Conservation (phyloP, 768 basidiomycete species). For the Wakefieldia striispora region DNA sequence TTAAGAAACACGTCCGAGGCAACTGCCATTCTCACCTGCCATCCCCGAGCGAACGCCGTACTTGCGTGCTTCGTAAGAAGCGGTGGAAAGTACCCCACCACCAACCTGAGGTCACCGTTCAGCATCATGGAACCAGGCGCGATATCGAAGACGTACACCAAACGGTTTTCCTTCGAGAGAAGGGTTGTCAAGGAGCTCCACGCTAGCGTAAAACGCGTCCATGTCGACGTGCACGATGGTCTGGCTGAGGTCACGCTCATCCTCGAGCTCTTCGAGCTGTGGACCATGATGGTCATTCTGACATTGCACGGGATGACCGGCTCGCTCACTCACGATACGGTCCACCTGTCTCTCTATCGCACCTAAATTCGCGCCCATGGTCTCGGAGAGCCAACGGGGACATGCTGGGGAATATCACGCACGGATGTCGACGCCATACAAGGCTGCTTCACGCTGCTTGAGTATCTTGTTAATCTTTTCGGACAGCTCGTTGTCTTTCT, state of each 20-base stretch:
- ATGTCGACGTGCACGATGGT: constrained; percentile 93
- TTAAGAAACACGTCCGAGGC: neutral
- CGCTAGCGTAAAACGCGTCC: constrained; percentile 89
- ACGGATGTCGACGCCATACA: constrained; percentile 59
- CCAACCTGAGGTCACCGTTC: constrained; percentile 55
- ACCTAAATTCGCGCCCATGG: constrained; percentile 31
- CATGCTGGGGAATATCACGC: constrained; percentile 21
- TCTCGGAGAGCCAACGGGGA: neutral
- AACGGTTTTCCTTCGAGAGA: constrained; percentile 70
- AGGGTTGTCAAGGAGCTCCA: constrained; percentile 68
- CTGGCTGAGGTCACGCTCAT: constrained; percentile 74
- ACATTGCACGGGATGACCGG: neutral
- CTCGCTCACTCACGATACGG: constrained; percentile 53
- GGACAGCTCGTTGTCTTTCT: constrained; percentile 83
- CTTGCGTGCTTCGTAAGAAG: constrained; percentile 89
- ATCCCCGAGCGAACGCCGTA: constrained; percentile 92
- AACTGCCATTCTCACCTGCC: constrained; percentile 58
- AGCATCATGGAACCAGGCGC: neutral
- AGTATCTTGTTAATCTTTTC: constrained; percentile 71
- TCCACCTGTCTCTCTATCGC: constrained; percentile 68
- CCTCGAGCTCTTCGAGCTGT: constrained; percentile 68
- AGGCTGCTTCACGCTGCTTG: constrained; percentile 56
- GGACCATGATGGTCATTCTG: neutral
- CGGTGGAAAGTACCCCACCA: constrained; percentile 80
- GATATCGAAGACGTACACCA: constrained; percentile 45